Base-by-base conservation (phyloP, 768 basidiomycete species). In the Suillus fuscotomentosus region DNA sequence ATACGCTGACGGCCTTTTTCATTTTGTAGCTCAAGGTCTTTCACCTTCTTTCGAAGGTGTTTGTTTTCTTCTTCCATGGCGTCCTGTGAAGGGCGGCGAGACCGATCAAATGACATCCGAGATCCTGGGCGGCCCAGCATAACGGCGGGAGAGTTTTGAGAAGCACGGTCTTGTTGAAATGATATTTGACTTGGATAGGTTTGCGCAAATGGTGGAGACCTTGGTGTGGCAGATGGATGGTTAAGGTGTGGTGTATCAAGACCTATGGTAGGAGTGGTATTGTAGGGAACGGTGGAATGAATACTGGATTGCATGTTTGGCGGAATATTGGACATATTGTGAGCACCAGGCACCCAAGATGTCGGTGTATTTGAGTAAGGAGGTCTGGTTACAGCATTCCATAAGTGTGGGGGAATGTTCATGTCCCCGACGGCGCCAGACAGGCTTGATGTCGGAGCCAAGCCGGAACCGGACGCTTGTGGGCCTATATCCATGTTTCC, bases 351-450 rank as follows among this genome's bases (percentile, higher is more conserved):
- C 15, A 45, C 22, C 67, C 66, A 67, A 10, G 54, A 39, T 11
- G 62, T 34, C 41, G 61, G 62, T 39, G 47, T 8, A 42, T n/a
- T 31, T 48, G 65, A 54, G 71, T 61, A 74, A 56, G 71, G 63
- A 45, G 69, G 54, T 60, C 64, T 67, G 60, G 66, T 68, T 60
- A 63, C 68, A 65, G 65, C 71, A 67, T 71, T 77, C 59, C 71
- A 65, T 36, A 69, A 70, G 36, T 76, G 78, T 10, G 77, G 76
- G 15, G 77, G 77, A 45, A 81, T 71, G 73, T 79, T 76, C 34
- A 80, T 65, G 59, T 88, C 86, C 59, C 86, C 87, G 75, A 91
- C 84, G 31, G 89, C 88, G 63, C 87, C 87, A 34, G 84, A 84
- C 63, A 91, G 77, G 67, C 80, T 81, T 48, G 82, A 83, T 1